These are phyloP conservation scores for Pichia gijzeniarum DNA, from an alignment of 805 yeast species.

Conservation along the genomic window DNA sequence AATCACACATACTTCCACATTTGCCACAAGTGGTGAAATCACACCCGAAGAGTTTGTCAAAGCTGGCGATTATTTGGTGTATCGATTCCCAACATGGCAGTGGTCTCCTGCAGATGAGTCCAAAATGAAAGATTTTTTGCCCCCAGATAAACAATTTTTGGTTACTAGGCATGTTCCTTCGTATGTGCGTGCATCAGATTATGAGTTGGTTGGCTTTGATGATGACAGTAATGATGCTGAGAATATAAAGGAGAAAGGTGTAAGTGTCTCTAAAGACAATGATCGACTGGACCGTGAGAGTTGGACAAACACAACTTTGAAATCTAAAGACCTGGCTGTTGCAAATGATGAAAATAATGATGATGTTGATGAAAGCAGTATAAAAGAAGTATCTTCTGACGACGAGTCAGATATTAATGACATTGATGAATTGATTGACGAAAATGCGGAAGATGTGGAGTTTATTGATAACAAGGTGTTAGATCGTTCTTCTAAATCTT, in stretches of 20 bases:
- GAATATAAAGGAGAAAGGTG: neutral
- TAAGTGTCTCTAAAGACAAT: neutral
- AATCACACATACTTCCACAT: conserved; percentile 78
- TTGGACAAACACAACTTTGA: conserved; percentile 43
- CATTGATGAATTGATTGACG: conserved; percentile 33
- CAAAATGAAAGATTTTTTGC: conserved; percentile 63
- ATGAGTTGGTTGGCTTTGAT: conserved; percentile 30
- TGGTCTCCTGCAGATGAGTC: conserved; percentile 66
- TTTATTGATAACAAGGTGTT: conserved; percentile 20
- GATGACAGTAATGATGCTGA: conserved; percentile 29
- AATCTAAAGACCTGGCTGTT: neutral
- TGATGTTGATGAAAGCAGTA: conserved; percentile 3
- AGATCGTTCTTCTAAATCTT: conserved; percentile 31
- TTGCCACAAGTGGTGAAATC: conserved; percentile 79
- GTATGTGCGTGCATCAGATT: conserved; percentile 58
- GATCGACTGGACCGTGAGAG: conserved; percentile 39
- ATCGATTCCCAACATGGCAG: conserved; percentile 94
- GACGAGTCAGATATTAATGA: conserved; percentile 34
- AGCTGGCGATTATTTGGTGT: conserved; percentile 90
- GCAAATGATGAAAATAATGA: neutral
- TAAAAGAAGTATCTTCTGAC: conserved; percentile 13
- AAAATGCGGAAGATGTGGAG: conserved; percentile 32
- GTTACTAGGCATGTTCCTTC: conserved; percentile 90
- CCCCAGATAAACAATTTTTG: conserved; percentile 78
- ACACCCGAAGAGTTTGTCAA: conserved; percentile 92